phyloP scores from a whole-genome alignment of 2,329 filamentous ascomycete genomes.

The Calonectria crousiana region DNA sequence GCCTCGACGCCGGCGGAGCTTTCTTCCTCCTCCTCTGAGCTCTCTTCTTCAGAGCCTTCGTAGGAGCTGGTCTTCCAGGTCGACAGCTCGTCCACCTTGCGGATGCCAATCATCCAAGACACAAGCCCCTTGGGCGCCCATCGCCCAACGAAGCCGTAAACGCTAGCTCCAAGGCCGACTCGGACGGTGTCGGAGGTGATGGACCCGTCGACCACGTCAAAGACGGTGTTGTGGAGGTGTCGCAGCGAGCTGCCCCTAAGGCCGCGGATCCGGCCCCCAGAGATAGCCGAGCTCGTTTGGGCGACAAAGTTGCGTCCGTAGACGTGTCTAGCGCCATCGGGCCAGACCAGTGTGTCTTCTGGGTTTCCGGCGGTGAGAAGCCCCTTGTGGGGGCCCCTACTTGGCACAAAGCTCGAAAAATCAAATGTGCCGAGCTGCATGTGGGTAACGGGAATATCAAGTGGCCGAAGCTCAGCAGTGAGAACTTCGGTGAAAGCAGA shows the following conservation, averaged over 20 bases:
- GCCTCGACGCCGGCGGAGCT: conserved; percentile 37
- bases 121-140: conserved; percentile 84
- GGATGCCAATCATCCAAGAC: conserved; percentile 93
- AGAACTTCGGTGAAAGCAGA: conserved; percentile 87
- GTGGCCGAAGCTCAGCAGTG: conserved; percentile 80
- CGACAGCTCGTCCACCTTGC: conserved; percentile 69
- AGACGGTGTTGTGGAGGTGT: conserved; percentile 87
- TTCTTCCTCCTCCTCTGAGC: conserved; percentile 50
- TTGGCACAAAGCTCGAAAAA: conserved; percentile 74
- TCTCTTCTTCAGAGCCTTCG: conserved; percentile 51
- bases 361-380: conserved; percentile 58
- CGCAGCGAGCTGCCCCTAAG: conserved; percentile 78
- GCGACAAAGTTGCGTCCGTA: conserved; percentile 73
- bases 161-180: conserved; percentile 84
- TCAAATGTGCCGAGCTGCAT: conserved; percentile 94
- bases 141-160: conserved; percentile 87
- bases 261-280: conserved; percentile 68
- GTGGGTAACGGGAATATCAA: conserved; percentile 84
- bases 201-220: conserved; percentile 84
- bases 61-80: conserved; percentile 63
- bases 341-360: conserved; percentile 70
- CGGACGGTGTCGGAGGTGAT: conserved; percentile 74
- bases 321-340: conserved; percentile 68
- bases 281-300: conserved; percentile 67
- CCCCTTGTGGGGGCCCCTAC: conserved; percentile 51